phyloP scores from a whole-genome alignment of 1,139 yeast species.

The Diutina pseudorugosa region DNA sequence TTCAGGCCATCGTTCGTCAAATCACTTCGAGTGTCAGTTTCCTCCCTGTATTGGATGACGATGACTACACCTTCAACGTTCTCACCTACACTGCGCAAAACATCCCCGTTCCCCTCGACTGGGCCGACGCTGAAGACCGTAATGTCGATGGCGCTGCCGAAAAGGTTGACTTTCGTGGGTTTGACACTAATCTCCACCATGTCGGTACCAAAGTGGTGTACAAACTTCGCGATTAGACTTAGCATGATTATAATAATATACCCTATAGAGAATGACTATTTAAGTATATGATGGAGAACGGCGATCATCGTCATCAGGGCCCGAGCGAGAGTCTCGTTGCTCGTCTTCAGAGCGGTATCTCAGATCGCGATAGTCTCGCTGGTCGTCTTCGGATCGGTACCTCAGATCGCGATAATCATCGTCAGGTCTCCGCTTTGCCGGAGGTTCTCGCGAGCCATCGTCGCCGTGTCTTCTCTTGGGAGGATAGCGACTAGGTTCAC shows the following conservation, averaged over 20 bases:
- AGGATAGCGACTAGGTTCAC: neutral
- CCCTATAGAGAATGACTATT: neutral
- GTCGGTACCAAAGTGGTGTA: conserved; percentile 75
- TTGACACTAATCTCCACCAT: conserved; percentile 56
- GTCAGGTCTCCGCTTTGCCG: neutral
- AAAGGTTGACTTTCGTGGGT: conserved; percentile 56
- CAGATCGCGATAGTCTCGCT: neutral
- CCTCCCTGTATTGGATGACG: conserved; percentile 60
- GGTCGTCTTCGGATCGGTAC: neutral
- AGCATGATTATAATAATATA: neutral
- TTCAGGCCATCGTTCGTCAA: conserved; percentile 78
- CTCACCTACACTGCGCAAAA: conserved; percentile 72
- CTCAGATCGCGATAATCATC: neutral
- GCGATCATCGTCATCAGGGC: neutral
- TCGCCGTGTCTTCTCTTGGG: neutral
- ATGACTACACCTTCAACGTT: conserved; percentile 72
- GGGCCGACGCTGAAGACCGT: conserved; percentile 72
- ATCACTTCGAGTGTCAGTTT: conserved; percentile 83
- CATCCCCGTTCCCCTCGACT: conserved; percentile 54
- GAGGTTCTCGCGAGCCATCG: neutral
- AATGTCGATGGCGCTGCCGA: conserved; percentile 45
- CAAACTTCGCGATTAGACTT: conserved; percentile 13
- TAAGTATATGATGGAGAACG: no score
- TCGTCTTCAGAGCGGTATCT: neutral
- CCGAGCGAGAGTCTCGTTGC: no score